Evolutionary conservation across 78 protist species (phyloP).

Genomic region (Protostelium mycophagum): DNA sequence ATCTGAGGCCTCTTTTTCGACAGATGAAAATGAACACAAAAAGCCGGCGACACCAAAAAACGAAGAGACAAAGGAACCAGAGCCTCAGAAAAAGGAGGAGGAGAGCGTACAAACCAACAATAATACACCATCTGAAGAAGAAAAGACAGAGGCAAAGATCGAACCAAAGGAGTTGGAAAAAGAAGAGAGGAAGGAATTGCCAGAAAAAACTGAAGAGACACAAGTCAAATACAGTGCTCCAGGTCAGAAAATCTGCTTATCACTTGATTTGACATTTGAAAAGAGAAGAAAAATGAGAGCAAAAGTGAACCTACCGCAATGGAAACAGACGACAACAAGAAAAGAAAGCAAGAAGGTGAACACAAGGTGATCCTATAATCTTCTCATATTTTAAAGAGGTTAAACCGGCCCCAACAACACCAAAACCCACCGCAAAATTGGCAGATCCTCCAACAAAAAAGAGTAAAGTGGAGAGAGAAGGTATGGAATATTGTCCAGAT

Average conservation of each 20-base stretch:
- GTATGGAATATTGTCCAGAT: not conserved
- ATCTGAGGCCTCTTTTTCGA: not conserved
- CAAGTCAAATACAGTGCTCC: conserved; percentile 1
- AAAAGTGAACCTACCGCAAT: not conserved
- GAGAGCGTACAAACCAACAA: not conserved
- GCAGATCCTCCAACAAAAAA: not conserved
- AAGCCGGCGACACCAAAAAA: not conserved
- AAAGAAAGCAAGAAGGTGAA: not conserved
- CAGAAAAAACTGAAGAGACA: conserved; percentile 1
- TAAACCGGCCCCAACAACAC: conserved; percentile 5
- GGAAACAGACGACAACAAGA: not conserved
- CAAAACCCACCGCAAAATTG: not conserved
- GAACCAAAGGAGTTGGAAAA: not conserved
- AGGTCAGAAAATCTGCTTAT: not conserved
- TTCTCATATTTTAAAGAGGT: not conserved
- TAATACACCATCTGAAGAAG: not conserved
- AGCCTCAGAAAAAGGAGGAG: not conserved
- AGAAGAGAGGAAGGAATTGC: not conserved
- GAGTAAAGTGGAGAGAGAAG: not conserved
- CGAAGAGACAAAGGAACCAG: not conserved
- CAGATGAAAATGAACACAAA: not conserved
- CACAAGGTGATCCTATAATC: not conserved
- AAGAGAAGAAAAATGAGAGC: not conserved
- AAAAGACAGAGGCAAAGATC: not conserved
- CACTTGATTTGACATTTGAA: not conserved